Base-by-base conservation (phyloP, 1,139 yeast genomes). In the Chernovozyma aurita region DNA sequence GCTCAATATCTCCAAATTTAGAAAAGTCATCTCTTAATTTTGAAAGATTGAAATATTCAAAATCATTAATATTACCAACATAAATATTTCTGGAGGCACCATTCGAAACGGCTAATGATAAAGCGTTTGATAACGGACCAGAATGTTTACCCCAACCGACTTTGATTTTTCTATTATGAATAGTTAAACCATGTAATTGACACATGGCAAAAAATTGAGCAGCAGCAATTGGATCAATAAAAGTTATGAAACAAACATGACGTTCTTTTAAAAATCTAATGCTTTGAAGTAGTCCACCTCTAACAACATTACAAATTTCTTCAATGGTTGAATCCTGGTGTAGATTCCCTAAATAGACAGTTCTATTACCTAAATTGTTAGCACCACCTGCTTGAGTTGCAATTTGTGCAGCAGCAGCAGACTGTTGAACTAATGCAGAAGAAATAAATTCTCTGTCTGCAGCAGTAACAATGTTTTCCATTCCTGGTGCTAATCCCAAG, bases 61-160 rank as follows among this genome's bases (percentile, higher is more conserved):
- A 69, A 49, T 70, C 68, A 38, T 49, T 52, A 36, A 70, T 68
- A 48, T 69, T 80, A 24, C 97, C 97, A 46, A 92, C 77, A 58
- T 90, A 92, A 28, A 92, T 80, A 57, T 92, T 92, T 62, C 98
- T 77, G 20, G 90, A 78, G 1, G 97, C 97, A 31, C 97, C 97
- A 36, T 82, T 81, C n/a, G 92, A 77, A n/a, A 88, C 94, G 1
- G 95, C 95, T 43, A 80, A 63, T 6, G 87, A 78, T 41, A 90
- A 71, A 3, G 85, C 83, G 46, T 84, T 81, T n/a, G 87, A 78
- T 40, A 90, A 68, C 1, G 95, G 92, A 8, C 97, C 96, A 2
- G 95, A 80, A 57, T 87, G 95, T 55, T 85, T 86, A 34, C 97
- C 98, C 97, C 97, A 92, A 15, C 96, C 96, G 41, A 92, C 85